Percentiles rank a stretch among this genome's conserved stretches.
Conservation (phyloP, 2,329 filamentous ascomycete genomes). For the Huntiella bhutanensis region DNA sequence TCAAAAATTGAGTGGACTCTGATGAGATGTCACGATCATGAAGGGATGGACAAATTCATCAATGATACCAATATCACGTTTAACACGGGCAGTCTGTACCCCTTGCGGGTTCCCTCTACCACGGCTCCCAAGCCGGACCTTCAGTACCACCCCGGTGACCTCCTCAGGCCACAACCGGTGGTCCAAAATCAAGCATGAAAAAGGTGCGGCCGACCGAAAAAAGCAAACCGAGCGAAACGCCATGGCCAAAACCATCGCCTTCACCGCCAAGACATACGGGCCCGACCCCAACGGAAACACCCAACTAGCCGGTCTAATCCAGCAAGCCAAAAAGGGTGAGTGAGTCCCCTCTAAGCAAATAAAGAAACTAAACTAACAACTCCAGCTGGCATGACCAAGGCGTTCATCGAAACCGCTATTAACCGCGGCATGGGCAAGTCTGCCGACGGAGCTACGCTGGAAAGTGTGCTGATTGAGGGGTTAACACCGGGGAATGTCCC, state of each 20-base stretch:
- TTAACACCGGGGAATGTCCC: slow-evolving; percentile 62
- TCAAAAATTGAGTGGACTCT: no score
- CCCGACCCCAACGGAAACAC: slow-evolving; percentile 46
- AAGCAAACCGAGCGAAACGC: slow-evolving; percentile 53
- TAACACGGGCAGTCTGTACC: no score
- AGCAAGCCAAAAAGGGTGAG: slow-evolving; percentile 58
- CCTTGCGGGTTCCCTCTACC: no score
- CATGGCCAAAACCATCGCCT: slow-evolving; percentile 54
- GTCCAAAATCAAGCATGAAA: slow-evolving; percentile 93
- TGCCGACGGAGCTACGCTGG: slow-evolving; percentile 53
- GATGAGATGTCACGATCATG: no score
- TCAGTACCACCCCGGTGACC: slow-evolving; percentile 12
- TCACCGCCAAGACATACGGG: slow-evolving; percentile 41
- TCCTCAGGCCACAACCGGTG: slow-evolving; percentile 79
- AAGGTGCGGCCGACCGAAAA: slow-evolving; percentile 64
- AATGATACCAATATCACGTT: no score
- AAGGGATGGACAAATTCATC: no score
- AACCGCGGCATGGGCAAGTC: slow-evolving; percentile 77
- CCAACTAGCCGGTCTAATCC: slow-evolving; percentile 52
- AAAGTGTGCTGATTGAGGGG: slow-evolving; percentile 58
- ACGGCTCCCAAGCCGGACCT: not conserved
- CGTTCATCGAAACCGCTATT: slow-evolving; percentile 66
- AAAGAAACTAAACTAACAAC: slow-evolving; percentile 11
- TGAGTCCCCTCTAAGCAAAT: slow-evolving; percentile 10
- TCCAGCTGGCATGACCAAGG: slow-evolving; percentile 59